Base-by-base conservation (phyloP, 1,284 basidiomycete genomes). In the Irpex sp. region DNA sequence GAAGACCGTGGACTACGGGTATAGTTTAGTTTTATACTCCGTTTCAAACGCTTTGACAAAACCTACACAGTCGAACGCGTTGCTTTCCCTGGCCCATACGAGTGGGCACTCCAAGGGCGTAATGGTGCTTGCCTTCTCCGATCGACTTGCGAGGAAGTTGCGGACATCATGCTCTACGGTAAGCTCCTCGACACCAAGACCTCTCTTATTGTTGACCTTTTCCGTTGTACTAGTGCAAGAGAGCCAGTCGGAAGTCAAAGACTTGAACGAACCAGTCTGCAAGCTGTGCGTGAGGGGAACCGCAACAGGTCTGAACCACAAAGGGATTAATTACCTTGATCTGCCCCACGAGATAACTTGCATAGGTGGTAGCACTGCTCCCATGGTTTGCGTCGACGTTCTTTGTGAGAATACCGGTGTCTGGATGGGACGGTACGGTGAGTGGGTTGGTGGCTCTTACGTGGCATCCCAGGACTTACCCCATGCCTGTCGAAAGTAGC, bases 81-180 rank as follows among this genome's bases (percentile, higher is more conserved):
- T 86, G 1, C 81, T 72, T 59, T 86, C 83, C 59, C 71, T 60
- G 6, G 82, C 82, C 83, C 84, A 85, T 11, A 78, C 78, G 5
- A 83, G 73, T 17, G 82, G 81, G 66, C 83, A 84, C 36, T 74
- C 71, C 15, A 83, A 74, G 4, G 79, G 78, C 1, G 75, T 77
- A 59, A 80, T 74, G 9, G 75, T 63, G 13, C 8, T 43, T 9
- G 64, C 58, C 1, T 43, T 46, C 43, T 58, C 63, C 49, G 71
- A 43, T 13, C 62, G 59, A 33, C 54, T 60, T 53, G 49, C 26
- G 17, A 70, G 68, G 31, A 78, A 59, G 2, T 62, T 68, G n/a
- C 66, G 63, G 50, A 82, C 72, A 59, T 81, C 79, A 26, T 74
- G 73, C 59, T 72, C 71, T 11, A 71, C 61, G 37, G 49, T 77